Evolutionary conservation across 1,284 basidiomycete genomes (phyloP).

Genomic region (Ganoderma meredithae): DNA sequence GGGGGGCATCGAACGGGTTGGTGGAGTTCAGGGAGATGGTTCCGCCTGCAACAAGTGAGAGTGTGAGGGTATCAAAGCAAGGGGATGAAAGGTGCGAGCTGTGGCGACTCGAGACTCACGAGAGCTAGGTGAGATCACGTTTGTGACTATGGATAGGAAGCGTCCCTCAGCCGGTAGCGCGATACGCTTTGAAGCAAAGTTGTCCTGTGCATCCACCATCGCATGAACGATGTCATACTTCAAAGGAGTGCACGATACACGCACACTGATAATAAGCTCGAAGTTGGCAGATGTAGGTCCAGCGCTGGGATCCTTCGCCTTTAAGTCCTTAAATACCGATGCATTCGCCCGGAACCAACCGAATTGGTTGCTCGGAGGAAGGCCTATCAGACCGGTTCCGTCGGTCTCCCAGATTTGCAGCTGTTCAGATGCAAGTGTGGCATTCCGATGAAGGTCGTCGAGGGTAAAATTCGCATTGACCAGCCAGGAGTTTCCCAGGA

Average conservation of each 20-base stretch:
- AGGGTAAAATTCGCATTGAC: conserved; percentile 30
- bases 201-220: conserved; percentile 5
- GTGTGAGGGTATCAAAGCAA: too few relatives aligned
- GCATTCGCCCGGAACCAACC: conserved; percentile 17
- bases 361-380: conserved; percentile 20
- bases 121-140: conserved; percentile 44
- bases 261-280: conserved; percentile 19
- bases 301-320: conserved; percentile 44
- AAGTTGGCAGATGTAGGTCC: conserved; percentile 38
- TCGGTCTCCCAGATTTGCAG: conserved; percentile 27
- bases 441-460: conserved; percentile 27
- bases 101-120: conserved; percentile 33
- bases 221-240: not conserved
- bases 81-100: not conserved
- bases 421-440: conserved; percentile 21
- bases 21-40: conserved; percentile 33
- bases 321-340: conserved; percentile 36
- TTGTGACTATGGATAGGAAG: conserved; percentile 40
- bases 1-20: conserved; percentile 35
- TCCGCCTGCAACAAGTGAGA: conserved; percentile 29
- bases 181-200: conserved; percentile 21
- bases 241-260: not conserved
- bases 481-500: conserved; percentile 28
- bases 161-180: conserved; percentile 37
- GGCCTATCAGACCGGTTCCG: conserved; percentile 18